Evolutionary conservation across 257 asterid genomes (phyloP).

Genomic region (Fraxinus excelsior): DNA sequence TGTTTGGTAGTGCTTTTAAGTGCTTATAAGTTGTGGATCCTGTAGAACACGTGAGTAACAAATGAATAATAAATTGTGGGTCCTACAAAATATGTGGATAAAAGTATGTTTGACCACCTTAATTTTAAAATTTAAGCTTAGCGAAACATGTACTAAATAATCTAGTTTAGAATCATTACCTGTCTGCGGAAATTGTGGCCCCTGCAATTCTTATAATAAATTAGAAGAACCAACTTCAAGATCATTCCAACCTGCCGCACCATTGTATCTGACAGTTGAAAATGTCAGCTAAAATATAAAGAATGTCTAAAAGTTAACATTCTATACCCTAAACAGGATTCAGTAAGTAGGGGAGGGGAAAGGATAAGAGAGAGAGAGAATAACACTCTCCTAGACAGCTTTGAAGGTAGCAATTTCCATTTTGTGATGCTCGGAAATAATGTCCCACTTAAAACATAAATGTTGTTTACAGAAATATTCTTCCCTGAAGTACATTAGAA

Average conservation of each 20-base stretch:
- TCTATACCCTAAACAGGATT: background rate
- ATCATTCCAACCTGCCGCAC: constrained; percentile 82
- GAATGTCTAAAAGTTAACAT: background rate
- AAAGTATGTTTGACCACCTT: background rate
- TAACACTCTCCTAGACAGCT: background rate
- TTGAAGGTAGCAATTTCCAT: background rate
- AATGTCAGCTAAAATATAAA: background rate
- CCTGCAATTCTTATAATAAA: constrained; percentile 77
- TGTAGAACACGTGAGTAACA: background rate
- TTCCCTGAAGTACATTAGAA: background rate
- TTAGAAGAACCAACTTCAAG: constrained; percentile 66
- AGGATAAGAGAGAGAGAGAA: background rate
- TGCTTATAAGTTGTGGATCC: background rate
- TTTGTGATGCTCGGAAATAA: background rate
- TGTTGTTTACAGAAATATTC: background rate
- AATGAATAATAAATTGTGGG: background rate
- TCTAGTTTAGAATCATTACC: constrained; percentile 40
- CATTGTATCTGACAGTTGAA: constrained; percentile 67
- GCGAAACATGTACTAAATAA: constrained; percentile 1
- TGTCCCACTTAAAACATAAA: background rate
- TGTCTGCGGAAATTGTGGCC: constrained; percentile 92
- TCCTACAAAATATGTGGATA: too few species aligned
- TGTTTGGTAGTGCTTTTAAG: background rate
- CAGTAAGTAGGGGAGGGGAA: background rate
- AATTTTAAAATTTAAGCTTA: background rate